Evolutionary conservation across 371 early-diverging fungal genomes (phyloP), one percentile per base, ranked within the genome.

Genomic region (Haplosporangium sp.): DNA sequence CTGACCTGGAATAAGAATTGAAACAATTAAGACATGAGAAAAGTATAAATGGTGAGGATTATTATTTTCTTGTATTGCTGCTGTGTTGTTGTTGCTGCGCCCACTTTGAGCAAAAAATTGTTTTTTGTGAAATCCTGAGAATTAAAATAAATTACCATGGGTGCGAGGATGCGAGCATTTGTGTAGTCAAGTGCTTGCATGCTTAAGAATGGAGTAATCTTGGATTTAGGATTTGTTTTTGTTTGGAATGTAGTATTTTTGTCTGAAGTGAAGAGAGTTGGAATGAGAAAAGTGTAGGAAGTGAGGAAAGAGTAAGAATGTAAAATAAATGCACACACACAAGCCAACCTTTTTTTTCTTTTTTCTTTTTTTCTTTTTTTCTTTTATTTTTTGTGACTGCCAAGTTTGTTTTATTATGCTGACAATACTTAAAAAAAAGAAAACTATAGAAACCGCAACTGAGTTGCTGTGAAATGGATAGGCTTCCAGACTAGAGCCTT

Each of bases 161-260:
- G 97, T 10, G 97, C 97, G 38, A 97, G 88, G 50, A 96, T 91
- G 56, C 91, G 83, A 71, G 92, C 91, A 66, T 90, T 86, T 27
- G 79, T 63, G 63, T 90, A 90, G 58, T 88, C 85, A 55, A 72
- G 57, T 9, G 61, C 60, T 48, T 75, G 65, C 69, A 66, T 65
- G 45, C 13, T 64, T 57, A 61, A 35, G 44, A 64, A 52, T 27
- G 42, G 40, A 2, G 38, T 58, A 60, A 56, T 20, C 8, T 6
- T 17, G 11, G 11, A 27, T 27, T 27, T 27, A 27, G 27, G 27
- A 27, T 27, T 50, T n/a, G 17, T 7, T n/a, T 50, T 50, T 50
- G n/a, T 3, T 50, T 53, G 9, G 35, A 56, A 56, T 56, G 27
- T 3, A 56, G 57, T 9, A 20, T 34, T 56, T 27, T 10, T 35